Evolutionary conservation across 2,329 filamentous ascomycete species (phyloP), one percentile per base, ranked within the genome.

Genomic region (Rugonectria rugulosa): DNA sequence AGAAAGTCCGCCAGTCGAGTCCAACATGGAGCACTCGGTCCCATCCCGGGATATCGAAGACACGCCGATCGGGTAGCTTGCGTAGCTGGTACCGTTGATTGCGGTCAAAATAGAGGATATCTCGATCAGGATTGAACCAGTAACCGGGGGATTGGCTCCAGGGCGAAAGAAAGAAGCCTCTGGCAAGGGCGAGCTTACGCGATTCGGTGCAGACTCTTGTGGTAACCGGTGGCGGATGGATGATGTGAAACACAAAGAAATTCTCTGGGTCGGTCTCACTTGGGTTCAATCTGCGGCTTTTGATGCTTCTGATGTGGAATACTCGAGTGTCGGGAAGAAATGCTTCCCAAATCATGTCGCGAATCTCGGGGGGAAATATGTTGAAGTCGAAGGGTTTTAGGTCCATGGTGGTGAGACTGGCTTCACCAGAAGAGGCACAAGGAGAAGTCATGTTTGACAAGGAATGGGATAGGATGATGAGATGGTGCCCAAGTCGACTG

Each of bases 81-180:
- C 27, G 6, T 61, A 49, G 5, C 69, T 53, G 4, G 38, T 59
- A 6, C 7, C 64, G 57, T 17, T 67, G 63, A 21, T 68, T 68
- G 38, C 68, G 63, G 37, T 69, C 66, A 20, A 72, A 61, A 37
- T 72, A 71, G 12, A 74, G 57, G 12, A 72, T 54, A 44, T 72
- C 67, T 0, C 55, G 53, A 17, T 62, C 47, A 2, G 65, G 60
- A 14, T 60, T 68, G 47, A 72, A 71, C 66, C 65, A 70, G 4
- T 56, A 42, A 2, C 65, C 64, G 7, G 63, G 53, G 20, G 48
- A 27, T 3, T 49, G 17, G 14, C 32, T 47, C 11, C 40, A 42
- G 1, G 52, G 36, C 4, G 61, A 59, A 14, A 72, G 44, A 44
- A 69, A 66, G 60, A 68, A 68, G 12, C 69, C 67, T 7, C 59